These are phyloP conservation scores for Persicaria tinctoria DNA, from an alignment of 148 eudicot species.

Conservation along the genomic window DNA sequence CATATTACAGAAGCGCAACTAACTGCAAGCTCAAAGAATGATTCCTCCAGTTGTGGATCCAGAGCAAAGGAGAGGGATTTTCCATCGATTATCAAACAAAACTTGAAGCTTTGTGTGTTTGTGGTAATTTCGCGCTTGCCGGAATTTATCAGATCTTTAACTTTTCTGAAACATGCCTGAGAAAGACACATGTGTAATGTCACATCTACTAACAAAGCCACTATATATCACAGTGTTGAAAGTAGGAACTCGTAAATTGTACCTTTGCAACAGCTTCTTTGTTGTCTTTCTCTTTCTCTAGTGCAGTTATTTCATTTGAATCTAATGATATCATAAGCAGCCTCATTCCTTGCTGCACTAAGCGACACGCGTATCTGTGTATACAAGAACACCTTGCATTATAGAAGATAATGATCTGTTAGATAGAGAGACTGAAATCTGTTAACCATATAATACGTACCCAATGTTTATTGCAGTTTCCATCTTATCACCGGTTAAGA, in stretches of 20 bases:
- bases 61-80: slow-evolving; percentile 77
- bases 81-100: slow-evolving; percentile 88
- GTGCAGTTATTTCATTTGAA: slow-evolving; percentile 44
- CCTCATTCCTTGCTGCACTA: slow-evolving; percentile 78
- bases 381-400: slow-evolving; percentile 5
- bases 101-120: slow-evolving; percentile 29
- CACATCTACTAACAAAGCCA: slow-evolving; percentile 23
- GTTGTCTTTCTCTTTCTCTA: slow-evolving; percentile 72
- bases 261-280: slow-evolving; percentile 54
- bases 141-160: slow-evolving; percentile 49
- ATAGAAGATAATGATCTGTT: neutral
- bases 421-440: neutral
- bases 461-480: slow-evolving; percentile 96
- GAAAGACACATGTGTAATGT: slow-evolving; percentile 9
- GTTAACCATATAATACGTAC: slow-evolving; percentile 24
- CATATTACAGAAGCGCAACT: slow-evolving; percentile 85
- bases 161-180: slow-evolving; percentile 51
- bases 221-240: neutral
- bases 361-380: slow-evolving; percentile 79
- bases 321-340: slow-evolving; percentile 76
- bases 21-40: slow-evolving; percentile 65
- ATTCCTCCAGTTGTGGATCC: slow-evolving; percentile 42
- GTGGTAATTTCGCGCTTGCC: slow-evolving; percentile 35
- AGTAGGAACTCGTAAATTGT: slow-evolving; percentile 23
- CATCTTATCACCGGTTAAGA: slow-evolving; percentile 93